These are phyloP conservation scores for Botrytis squamosa DNA, from an alignment of 2,329 filamentous ascomycete genomes.

Conservation along the genomic window DNA sequence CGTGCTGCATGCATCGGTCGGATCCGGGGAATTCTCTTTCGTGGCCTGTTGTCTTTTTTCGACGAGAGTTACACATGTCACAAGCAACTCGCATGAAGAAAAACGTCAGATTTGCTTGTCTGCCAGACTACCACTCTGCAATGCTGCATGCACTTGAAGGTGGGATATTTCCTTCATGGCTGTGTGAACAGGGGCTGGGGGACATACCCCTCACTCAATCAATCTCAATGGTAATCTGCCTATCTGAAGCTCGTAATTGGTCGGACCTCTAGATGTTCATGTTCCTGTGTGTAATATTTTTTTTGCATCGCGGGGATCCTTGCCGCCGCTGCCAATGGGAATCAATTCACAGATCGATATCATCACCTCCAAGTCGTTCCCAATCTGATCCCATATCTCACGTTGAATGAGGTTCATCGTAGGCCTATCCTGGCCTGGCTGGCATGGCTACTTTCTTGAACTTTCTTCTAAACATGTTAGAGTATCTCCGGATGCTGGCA, in stretches of 20 bases:
- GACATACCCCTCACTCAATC: constrained; percentile 19
- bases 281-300: constrained; percentile 22
- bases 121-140: background rate
- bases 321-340: constrained; percentile 10
- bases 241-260: constrained; percentile 20
- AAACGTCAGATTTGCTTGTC: constrained; percentile 5
- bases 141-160: constrained; percentile 5
- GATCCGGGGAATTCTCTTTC: background rate
- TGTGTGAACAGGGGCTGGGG: background rate
- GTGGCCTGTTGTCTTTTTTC: background rate
- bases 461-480: background rate
- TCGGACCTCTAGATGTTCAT: background rate
- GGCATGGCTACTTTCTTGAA: background rate
- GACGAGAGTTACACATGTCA: background rate
- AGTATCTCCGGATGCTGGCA: background rate
- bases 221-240: constrained; percentile 17
- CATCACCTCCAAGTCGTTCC: background rate
- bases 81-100: constrained; percentile 5
- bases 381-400: constrained; percentile 1
- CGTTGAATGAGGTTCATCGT: background rate
- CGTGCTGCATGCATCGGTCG: background rate
- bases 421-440: background rate
- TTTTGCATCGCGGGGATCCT: constrained; percentile 19
- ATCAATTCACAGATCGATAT: background rate
- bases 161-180: constrained; percentile 10